These are phyloP conservation scores for Zymoseptoria passerinii DNA, from an alignment of 2,329 filamentous ascomycete genomes.

Conservation along the genomic window DNA sequence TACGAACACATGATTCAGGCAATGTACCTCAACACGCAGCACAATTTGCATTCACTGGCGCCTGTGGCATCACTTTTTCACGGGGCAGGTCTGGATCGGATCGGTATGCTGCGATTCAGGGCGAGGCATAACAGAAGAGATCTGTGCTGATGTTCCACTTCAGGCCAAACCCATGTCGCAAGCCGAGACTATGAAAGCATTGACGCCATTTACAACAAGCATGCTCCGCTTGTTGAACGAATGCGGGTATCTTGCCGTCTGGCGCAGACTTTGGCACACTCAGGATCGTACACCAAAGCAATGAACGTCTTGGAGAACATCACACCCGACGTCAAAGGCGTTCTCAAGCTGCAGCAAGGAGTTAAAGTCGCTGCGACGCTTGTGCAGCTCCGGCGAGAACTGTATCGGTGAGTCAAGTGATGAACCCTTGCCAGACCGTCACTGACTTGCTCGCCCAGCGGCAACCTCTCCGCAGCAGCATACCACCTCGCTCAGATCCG, in stretches of 20 bases:
- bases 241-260: constrained; percentile 66
- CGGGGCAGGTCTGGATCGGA: constrained; percentile 65
- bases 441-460: constrained; percentile 30
- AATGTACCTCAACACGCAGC: constrained; percentile 71
- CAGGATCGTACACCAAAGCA: constrained; percentile 64
- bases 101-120: constrained; percentile 47
- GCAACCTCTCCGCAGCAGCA: constrained; percentile 49
- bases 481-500: constrained; percentile 51
- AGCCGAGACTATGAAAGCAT: constrained; percentile 63
- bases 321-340: constrained; percentile 54
- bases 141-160: constrained; percentile 1
- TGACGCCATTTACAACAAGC: constrained; percentile 59
- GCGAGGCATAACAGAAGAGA: neutral
- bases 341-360: constrained; percentile 70
- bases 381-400: constrained; percentile 55
- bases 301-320: constrained; percentile 52
- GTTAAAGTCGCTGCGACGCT: constrained; percentile 60
- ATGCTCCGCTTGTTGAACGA: constrained; percentile 64
- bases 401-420: constrained; percentile 41
- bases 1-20: constrained; percentile 75
- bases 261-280: constrained; percentile 56
- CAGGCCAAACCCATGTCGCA: constrained; percentile 50
- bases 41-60: constrained; percentile 63
- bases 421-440: neutral
- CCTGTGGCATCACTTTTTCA: constrained; percentile 66